Evolutionary conservation across 768 basidiomycete species (phyloP), one percentile per base, ranked within the genome.

Genomic region (Tylopilus intermedius): DNA sequence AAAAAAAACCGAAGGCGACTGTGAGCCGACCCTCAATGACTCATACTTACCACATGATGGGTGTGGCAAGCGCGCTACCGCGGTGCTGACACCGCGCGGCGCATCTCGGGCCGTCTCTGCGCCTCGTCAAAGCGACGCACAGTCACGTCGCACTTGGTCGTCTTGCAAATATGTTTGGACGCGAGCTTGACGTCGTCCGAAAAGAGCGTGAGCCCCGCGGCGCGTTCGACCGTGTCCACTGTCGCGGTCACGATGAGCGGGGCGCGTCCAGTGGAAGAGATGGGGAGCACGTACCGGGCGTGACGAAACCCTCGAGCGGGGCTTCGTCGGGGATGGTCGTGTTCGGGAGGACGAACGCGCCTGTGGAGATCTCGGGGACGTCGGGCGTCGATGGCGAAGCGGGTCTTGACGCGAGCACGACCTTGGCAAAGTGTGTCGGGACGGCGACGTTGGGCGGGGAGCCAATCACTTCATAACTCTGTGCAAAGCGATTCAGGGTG

Each of bases 381-480:
- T 88, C 74, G 6, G 83, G 90, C 1, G 78, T 85, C 33, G 79
- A 79, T 9, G 89, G 86, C 1, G 88, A 90, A 24, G 80, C 75
- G 0, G 90, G 87, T 57, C 80, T 80, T 0, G 90, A 79, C 2
- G 88, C 79, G 47, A 97, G 75, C 22, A 97, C 84, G 30, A 97
- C 94, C 69, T 98, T 98, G 30, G 95, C 94, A 67, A 98, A 98
- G 67, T 99, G 96, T 5, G 96, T 98, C 2, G 96, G 96, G 15
- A 99, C 96, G 45, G 90, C 77, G 53, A 97, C 76, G 62, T 88
- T 91, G 10, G 94, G 92, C 10, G 93, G 91, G 15, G 79, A 79
- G 0, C 96, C 96, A 59, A 99, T 98, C 40, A 99, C 88, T 77
- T 99, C 95, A 66, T 98, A 84, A 3, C 80, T 84, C 93, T 97